Evolutionary conservation across 139 green algal species (phyloP).

Genomic region (Chlorella sorokiniana): DNA sequence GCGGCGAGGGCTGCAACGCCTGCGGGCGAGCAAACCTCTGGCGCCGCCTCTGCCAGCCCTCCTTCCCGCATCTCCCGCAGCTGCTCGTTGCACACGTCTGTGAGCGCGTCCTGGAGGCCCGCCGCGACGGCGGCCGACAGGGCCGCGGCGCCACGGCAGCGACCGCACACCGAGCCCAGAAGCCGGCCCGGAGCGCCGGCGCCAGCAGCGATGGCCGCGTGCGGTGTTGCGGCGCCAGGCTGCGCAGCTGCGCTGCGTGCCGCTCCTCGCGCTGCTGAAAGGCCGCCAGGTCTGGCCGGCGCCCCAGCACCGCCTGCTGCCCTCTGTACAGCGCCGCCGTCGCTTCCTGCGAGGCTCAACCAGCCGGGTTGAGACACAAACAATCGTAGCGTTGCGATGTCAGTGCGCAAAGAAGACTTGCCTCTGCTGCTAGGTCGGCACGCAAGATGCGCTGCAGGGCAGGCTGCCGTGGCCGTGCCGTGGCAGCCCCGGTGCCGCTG

Average conservation of each 20-base stretch:
- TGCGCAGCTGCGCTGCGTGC: slow-evolving; percentile 6
- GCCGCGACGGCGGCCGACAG: slow-evolving; percentile 32
- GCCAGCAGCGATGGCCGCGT: slow-evolving; percentile 20
- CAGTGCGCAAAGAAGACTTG: not conserved
- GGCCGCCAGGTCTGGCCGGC: slow-evolving; percentile 9
- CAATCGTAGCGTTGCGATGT: not conserved
- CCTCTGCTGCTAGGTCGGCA: slow-evolving; percentile 17
- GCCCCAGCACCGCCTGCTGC: slow-evolving; percentile 11
- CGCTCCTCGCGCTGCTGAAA: slow-evolving; percentile 23
- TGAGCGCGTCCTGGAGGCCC: slow-evolving; percentile 58
- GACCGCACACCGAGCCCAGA: slow-evolving; percentile 22
- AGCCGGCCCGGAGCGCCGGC: slow-evolving; percentile 1
- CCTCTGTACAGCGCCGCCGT: slow-evolving; percentile 12
- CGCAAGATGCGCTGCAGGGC: slow-evolving; percentile 18
- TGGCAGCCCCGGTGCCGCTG: not conserved
- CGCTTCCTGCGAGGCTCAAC: slow-evolving; percentile 1
- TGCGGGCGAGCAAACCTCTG: slow-evolving; percentile 38
- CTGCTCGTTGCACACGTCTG: slow-evolving; percentile 67
- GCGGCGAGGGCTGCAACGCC: too few species aligned
- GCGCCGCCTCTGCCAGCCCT: slow-evolving; percentile 28
- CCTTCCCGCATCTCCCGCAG: slow-evolving; percentile 53
- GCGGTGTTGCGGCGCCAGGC: slow-evolving; percentile 15
- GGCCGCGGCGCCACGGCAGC: not conserved
- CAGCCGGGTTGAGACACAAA: not conserved
- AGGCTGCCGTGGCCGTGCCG: not conserved